A percentile compares a stretch with the other conserved stretches of the same genome.
Evolutionary conservation across 805 yeast species (phyloP).

Genomic region (Schwanniomyces occidentalis): DNA sequence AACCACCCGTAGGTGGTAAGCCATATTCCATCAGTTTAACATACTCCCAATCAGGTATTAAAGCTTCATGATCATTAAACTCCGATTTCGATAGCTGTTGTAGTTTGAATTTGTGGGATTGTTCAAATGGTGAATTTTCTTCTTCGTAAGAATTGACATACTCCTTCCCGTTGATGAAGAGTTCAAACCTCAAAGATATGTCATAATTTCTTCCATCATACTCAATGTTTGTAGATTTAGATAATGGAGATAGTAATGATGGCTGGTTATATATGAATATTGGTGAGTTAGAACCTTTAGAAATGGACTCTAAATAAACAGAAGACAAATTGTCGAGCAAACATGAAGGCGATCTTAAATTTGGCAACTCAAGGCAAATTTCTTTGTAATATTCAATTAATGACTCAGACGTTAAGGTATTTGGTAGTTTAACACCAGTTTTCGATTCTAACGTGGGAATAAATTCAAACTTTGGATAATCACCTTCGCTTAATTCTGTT

Average conservation of each 20-base stretch:
- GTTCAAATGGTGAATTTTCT: conserved; percentile 83
- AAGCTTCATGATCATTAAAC: conserved; percentile 58
- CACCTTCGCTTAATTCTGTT: conserved; percentile 9
- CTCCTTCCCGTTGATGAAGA: conserved; percentile 79
- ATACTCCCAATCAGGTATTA: conserved; percentile 71
- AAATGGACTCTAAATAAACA: conserved; percentile 62
- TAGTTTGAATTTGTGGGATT: conserved; percentile 56
- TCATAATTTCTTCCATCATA: conserved; percentile 33
- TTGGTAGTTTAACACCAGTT: conserved; percentile 54
- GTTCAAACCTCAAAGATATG: conserved; percentile 74
- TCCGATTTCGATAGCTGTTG: conserved; percentile 54
- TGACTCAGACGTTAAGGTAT: conserved; percentile 35
- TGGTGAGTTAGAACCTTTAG: conserved; percentile 49
- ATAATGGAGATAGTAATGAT: conserved; percentile 78
- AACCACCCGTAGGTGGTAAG: conserved; percentile 97
- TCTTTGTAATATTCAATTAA: conserved; percentile 41
- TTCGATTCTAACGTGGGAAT: conserved; percentile 58
- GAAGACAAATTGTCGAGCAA: conserved; percentile 66
- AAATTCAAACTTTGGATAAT: conserved; percentile 54
- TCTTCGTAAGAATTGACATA: conserved; percentile 94
- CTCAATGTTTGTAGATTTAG: conserved; percentile 55
- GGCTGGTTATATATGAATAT: conserved; percentile 84
- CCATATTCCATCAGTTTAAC: conserved; percentile 85
- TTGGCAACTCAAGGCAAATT: conserved; percentile 38
- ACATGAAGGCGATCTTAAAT: conserved; percentile 51